Base-by-base conservation (phyloP, 169 alveolate genomes). In the Pseudocohnilembus persalinus region DNA sequence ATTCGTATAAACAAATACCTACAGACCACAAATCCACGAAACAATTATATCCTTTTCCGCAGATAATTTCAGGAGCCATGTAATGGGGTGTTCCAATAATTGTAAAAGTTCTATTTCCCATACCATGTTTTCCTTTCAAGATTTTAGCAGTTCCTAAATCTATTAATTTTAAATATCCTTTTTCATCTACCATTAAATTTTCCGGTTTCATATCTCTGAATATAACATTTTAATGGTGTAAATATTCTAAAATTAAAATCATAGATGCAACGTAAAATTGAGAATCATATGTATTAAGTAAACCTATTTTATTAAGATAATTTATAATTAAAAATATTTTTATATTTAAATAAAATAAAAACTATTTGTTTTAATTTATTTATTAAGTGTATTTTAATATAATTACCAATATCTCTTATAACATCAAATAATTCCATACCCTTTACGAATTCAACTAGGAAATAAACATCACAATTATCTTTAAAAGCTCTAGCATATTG, bases 131-230 rank as follows among this genome's bases (percentile, higher is more conserved):
- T 34, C 92, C 95, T 79, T 89, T 77, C n/a, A 96, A 92, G 63
- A 88, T 90, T 88, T 94, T 94, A 34, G 97, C 94, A 80, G 96
- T 92, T 74, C 97, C 96, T n/a, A 96, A 84, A 85, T 96, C 97
- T 35, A 94, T 91, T 33, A 94, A 74, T 68, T 96, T 96, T 20
- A 95, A 81, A 83, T 93, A 94, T 49, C 98, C 98, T 65, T 93
- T 90, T n/a, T 90, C 92, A 82, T 92, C 96, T 35, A 93, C 87
- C 92, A 94, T 91, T 31, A 94, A 85, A 88, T 94, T 96, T 86
- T 96, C 98, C 16, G 98, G 98, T 81, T 94, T 96, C 29, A 96
- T 85, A 82, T 96, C 98, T 91, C 98, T 81, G 79, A 91, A 95
- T 32, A 96, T 85, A 34, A 96, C 89, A 35, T 91, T 93, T 80